Evolutionary conservation across 768 basidiomycete species (phyloP), one percentile per base, ranked within the genome.

Genomic region (Tricholoma furcatifolium): DNA sequence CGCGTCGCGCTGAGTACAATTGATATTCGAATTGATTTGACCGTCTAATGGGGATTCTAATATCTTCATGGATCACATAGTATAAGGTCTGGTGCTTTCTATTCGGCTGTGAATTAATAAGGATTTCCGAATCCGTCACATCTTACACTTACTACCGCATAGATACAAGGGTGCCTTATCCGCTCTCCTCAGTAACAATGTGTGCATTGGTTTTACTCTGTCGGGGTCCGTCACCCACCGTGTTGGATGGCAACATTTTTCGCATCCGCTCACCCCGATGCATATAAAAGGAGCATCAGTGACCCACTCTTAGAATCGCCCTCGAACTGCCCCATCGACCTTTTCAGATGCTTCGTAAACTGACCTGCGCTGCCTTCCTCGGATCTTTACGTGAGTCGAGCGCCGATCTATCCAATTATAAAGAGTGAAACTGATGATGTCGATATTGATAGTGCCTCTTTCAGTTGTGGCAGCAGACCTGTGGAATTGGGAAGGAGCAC

Each of bases 371-470:
- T 36, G 11, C n/a, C 20, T 7, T 41, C 10, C 15, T 56, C 31
- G 43, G 47, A 41, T 56, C 50, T 49, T 52, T 52, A 18, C 24
- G 55, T 56, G 30, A 11, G 55, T 45, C 32, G 15, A 23, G 4
- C 27, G n/a, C 30, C 40, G 31, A 27, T 36, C 17, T 36, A 36
- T 50, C 12, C 38, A 23, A 35, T 21, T 9, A 34, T 40, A 38
- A 38, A 12, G 3, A 12, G 20, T 17, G 17, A 17, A 27, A 36
- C 50, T 50, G n/a, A 51, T 20, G 35, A 15, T 40, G 27, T 27
- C 27, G 3, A n/a, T 17, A 20, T 34, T n/a, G 50, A 35, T 45
- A 54, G 53, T 57, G 63, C 67, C 59, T 60, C 70, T 44, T 27
- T 42, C 17, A 10, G 40, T n/a, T 23, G 23, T 50, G 47, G 39